phyloP scores from a whole-genome alignment of 1,139 yeast species.

The Barnettozyma hawaiiensis region DNA sequence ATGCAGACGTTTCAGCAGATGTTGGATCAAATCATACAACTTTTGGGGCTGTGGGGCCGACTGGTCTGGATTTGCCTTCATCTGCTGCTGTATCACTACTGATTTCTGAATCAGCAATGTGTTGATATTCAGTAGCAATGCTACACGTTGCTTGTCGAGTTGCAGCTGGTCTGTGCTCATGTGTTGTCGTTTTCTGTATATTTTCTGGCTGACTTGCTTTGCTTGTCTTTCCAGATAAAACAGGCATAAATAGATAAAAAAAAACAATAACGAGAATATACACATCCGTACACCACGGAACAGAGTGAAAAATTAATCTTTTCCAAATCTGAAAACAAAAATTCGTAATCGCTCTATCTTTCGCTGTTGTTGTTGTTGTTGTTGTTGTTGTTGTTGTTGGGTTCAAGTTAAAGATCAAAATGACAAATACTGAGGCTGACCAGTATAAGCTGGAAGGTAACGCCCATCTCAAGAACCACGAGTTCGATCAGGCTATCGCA shows the following conservation, averaged over 20 bases:
- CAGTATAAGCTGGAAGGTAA: slow-evolving; percentile 70
- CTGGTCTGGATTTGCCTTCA: slow-evolving; percentile 9
- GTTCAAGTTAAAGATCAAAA: too few species aligned
- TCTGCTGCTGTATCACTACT: slow-evolving; percentile 17
- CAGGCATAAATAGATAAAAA: too few species aligned
- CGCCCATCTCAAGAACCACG: slow-evolving; percentile 54
- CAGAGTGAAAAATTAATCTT: too few species aligned
- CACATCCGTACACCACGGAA: background rate
- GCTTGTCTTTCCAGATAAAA: too few species aligned
- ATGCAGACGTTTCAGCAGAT: slow-evolving; percentile 23
- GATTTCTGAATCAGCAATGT: slow-evolving; percentile 24
- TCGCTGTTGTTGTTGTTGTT: too few species aligned
- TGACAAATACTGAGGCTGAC: slow-evolving; percentile 16
- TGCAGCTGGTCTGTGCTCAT: slow-evolving; percentile 10
- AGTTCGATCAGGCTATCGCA: slow-evolving; percentile 62
- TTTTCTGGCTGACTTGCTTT: too few species aligned
- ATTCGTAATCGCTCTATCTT: too few species aligned
- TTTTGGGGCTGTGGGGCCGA: slow-evolving; percentile 18
- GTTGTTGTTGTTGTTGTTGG: too few species aligned
- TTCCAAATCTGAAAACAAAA: too few species aligned
- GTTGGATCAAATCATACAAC: slow-evolving; percentile 20
- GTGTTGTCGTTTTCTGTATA: too few species aligned
- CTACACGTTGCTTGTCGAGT: slow-evolving; percentile 22
- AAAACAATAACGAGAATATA: background rate
- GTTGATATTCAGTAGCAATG: slow-evolving; percentile 22